Evolutionary conservation across 2,329 filamentous ascomycete genomes (phyloP).

Genomic region (Xylariales sp.): DNA sequence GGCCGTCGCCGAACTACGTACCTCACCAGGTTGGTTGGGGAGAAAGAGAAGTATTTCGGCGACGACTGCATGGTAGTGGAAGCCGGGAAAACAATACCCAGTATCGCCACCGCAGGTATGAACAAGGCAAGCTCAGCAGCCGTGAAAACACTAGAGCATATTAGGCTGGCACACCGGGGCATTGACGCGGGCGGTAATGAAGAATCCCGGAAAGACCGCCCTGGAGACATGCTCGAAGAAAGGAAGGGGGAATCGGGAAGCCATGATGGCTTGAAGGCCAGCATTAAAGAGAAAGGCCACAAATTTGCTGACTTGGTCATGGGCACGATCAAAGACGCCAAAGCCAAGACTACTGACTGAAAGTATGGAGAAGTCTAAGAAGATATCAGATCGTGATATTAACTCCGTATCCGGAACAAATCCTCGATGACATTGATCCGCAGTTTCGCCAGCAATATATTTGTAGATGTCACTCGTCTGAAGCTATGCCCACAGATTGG

Average conservation of each 20-base stretch:
- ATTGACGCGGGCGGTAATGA: slow-evolving; percentile 1
- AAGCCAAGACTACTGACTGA: slow-evolving; percentile 3
- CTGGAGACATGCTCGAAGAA: slow-evolving; percentile 3
- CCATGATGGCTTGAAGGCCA: slow-evolving; percentile 14
- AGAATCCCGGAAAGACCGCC: not conserved
- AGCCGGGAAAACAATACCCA: slow-evolving; percentile 19
- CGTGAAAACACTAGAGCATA: slow-evolving; percentile 1
- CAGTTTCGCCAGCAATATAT: too few species aligned
- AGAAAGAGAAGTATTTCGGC: slow-evolving; percentile 34
- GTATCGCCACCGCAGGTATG: slow-evolving; percentile 7
- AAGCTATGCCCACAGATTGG: too few species aligned
- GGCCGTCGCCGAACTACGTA: slow-evolving; percentile 39
- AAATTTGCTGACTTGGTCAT: slow-evolving; percentile 26
- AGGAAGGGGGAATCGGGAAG: slow-evolving; percentile 7
- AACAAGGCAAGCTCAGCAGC: slow-evolving; percentile 9
- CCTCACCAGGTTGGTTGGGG: slow-evolving; percentile 43
- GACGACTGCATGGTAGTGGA: slow-evolving; percentile 32
- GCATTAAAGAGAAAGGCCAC: slow-evolving; percentile 16
- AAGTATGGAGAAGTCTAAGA: too few species aligned
- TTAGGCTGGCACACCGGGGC: slow-evolving; percentile 2
- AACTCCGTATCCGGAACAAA: too few species aligned
- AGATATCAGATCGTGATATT: too few species aligned
- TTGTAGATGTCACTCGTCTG: too few species aligned
- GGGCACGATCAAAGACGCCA: slow-evolving; percentile 18
- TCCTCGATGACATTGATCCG: too few species aligned